Conservation (phyloP, 2,329 filamentous ascomycete species). For the Knufia fluminis region DNA sequence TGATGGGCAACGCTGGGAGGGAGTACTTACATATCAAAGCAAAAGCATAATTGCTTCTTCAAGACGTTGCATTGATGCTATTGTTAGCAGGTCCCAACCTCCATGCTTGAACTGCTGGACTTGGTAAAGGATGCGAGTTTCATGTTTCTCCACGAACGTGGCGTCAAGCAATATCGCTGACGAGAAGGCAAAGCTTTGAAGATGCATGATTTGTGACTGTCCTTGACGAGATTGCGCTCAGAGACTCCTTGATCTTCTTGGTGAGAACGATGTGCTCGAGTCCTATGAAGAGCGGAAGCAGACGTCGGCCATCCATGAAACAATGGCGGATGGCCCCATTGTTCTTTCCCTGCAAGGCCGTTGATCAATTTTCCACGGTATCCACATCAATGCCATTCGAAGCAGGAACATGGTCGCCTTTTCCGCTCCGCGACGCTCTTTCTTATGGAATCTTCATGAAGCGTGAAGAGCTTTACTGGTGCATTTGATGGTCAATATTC, state of each 20-base stretch:
- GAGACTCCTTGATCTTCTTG: background rate
- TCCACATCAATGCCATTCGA: too few species aligned
- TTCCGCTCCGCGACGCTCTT: too few species aligned
- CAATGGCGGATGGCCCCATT: background rate
- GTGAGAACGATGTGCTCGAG: background rate
- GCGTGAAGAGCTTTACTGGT: too few species aligned
- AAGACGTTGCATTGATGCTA: background rate
- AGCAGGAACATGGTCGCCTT: too few species aligned
- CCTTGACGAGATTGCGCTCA: background rate
- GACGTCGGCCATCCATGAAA: background rate
- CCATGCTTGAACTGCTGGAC: background rate
- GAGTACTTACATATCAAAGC: background rate
- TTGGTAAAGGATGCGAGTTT: background rate
- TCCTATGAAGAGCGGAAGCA: background rate
- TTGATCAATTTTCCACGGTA: too few species aligned
- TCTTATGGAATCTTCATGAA: too few species aligned
- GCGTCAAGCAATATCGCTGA: slow-evolving; percentile 1
- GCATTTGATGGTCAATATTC: too few species aligned
- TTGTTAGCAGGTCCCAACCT: background rate
- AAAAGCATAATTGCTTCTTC: background rate
- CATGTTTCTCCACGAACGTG: background rate
- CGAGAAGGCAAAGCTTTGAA: background rate
- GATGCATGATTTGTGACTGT: background rate
- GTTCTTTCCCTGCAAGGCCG: too few species aligned
- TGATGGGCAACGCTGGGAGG: background rate